These are phyloP conservation scores for Penicillium brevicompactum DNA, from an alignment of 2,329 filamentous ascomycete genomes.

Conservation along the genomic window DNA sequence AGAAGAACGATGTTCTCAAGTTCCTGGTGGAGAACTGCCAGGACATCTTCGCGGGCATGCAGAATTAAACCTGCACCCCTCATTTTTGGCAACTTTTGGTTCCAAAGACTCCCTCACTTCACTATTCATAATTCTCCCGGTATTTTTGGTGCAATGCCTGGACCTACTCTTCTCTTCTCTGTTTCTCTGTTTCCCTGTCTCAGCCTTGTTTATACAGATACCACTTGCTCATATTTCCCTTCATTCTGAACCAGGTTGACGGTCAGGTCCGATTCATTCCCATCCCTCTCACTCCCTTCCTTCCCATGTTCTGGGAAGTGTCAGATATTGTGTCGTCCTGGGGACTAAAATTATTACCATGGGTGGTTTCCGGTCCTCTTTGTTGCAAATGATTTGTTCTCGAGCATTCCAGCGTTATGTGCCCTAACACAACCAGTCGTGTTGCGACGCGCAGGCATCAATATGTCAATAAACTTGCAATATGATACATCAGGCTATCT, in stretches of 20 bases:
- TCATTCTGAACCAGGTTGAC: neutral
- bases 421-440: neutral
- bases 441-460: neutral
- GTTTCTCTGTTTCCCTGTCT: neutral
- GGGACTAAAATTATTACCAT: neutral
- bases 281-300: neutral
- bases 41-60: conserved; percentile 66
- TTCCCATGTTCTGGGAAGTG: neutral
- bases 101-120: neutral
- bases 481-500: neutral
- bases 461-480: neutral
- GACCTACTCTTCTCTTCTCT: neutral
- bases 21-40: conserved; percentile 90
- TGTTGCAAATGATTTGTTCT: neutral
- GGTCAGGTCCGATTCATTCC: neutral
- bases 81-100: neutral
- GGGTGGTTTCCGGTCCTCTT: neutral
- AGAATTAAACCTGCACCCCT: conserved; percentile 19
- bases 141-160: neutral
- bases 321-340: neutral
- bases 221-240: conserved; percentile 4
- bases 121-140: neutral
- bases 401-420: neutral
- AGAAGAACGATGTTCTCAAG: conserved; percentile 89
- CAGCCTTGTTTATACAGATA: conserved; percentile 6